Evolutionary conservation across 768 basidiomycete genomes (phyloP).

Genomic region (Boletus edulis): DNA sequence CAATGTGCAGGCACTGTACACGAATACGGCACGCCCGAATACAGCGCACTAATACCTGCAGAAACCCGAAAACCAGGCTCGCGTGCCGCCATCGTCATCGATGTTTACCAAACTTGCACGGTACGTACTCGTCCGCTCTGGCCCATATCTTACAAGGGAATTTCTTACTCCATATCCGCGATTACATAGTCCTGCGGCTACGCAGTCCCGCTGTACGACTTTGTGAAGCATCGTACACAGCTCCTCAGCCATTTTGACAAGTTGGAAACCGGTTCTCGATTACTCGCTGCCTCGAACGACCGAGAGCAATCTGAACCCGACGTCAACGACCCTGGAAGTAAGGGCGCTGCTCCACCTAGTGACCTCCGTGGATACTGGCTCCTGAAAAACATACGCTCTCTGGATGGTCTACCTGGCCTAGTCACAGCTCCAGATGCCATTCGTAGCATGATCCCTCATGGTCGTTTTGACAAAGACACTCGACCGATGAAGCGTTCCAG

Average conservation of each 20-base stretch:
- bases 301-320: constrained; percentile 1
- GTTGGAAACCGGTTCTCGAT: constrained; percentile 43
- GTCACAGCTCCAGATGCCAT: constrained; percentile 24
- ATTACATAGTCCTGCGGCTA: constrained; percentile 73
- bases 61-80: constrained; percentile 53
- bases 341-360: constrained; percentile 2
- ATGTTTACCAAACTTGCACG: constrained; percentile 53
- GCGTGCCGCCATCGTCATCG: constrained; percentile 55
- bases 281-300: not conserved
- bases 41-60: constrained; percentile 48
- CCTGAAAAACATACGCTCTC: constrained; percentile 43
- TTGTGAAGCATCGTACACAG: constrained; percentile 51
- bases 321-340: constrained; percentile 2
- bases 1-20: constrained; percentile 47
- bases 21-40: constrained; percentile 63
- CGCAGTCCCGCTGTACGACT: constrained; percentile 60
- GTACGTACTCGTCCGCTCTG: constrained; percentile 28
- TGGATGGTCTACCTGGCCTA: constrained; percentile 59
- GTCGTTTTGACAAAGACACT: constrained; percentile 18
- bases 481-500: constrained; percentile 7
- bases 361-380: constrained; percentile 53
- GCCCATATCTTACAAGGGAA: not conserved
- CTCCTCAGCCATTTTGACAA: constrained; percentile 42
- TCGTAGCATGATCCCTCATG: constrained; percentile 5
- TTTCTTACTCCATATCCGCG: not conserved